A percentile compares a stretch with the other conserved stretches of the same genome.
phyloP scores from a whole-genome alignment of 2,329 filamentous ascomycete species.

The Aureobasidium lini region DNA sequence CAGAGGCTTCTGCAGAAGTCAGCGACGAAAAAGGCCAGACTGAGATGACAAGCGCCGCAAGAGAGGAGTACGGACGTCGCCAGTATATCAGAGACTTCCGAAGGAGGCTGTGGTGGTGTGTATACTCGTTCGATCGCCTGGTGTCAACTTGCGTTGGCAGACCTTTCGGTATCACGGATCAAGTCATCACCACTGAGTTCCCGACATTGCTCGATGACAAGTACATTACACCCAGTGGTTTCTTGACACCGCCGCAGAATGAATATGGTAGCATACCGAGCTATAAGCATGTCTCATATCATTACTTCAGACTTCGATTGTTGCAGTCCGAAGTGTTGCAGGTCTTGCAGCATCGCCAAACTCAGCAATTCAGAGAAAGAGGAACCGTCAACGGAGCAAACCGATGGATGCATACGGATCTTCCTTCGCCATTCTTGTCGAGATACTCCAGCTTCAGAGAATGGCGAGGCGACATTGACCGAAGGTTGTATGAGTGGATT shows the following conservation, averaged over 20 bases:
- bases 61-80: constrained; percentile 57
- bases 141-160: constrained; percentile 90
- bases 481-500: constrained; percentile 79
- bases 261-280: constrained; percentile 45
- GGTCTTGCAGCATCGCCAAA: constrained; percentile 86
- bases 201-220: constrained; percentile 82
- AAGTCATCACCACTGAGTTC: constrained; percentile 92
- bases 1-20: constrained; percentile 50
- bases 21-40: constrained; percentile 24
- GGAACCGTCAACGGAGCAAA: constrained; percentile 55
- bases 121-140: constrained; percentile 89
- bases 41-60: constrained; percentile 33
- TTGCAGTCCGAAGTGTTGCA: constrained; percentile 93
- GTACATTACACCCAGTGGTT: constrained; percentile 74
- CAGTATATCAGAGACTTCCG: constrained; percentile 83
- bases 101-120: constrained; percentile 90
- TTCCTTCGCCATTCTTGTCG: constrained; percentile 78
- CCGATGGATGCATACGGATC: constrained; percentile 66
- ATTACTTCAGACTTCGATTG: constrained; percentile 83
- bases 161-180: constrained; percentile 91
- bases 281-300: constrained; percentile 85
- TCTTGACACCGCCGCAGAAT: constrained; percentile 54
- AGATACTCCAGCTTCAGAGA: constrained; percentile 78
- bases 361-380: constrained; percentile 63
- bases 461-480: constrained; percentile 84